These are phyloP conservation scores for Ruellia speciosa DNA, from an alignment of 305 asterid species.

Conservation along the genomic window DNA sequence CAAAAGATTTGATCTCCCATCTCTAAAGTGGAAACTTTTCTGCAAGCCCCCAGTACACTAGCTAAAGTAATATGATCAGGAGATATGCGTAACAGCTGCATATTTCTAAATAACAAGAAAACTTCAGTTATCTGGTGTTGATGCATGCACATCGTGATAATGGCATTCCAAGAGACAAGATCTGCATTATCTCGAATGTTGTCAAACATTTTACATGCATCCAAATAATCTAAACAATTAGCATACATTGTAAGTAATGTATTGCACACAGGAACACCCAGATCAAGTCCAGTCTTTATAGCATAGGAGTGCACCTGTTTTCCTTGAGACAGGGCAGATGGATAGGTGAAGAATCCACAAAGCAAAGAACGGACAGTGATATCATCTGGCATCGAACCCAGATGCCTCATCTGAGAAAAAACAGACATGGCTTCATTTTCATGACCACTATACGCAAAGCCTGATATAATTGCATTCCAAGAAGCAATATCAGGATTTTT, in stretches of 20 bases:
- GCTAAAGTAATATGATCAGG: slow-evolving; percentile 51
- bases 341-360: slow-evolving; percentile 41
- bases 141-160: slow-evolving; percentile 45
- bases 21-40: slow-evolving; percentile 46
- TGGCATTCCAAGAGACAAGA: slow-evolving; percentile 68
- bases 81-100: slow-evolving; percentile 34
- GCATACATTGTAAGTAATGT: slow-evolving; percentile 60
- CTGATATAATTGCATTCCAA: slow-evolving; percentile 64
- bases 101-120: slow-evolving; percentile 42
- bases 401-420: slow-evolving; percentile 55
- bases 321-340: slow-evolving; percentile 39
- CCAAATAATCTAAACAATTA: slow-evolving; percentile 38
- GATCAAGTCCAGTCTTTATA: slow-evolving; percentile 39
- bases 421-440: slow-evolving; percentile 38
- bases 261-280: slow-evolving; percentile 49
- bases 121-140: slow-evolving; percentile 36
- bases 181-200: slow-evolving; percentile 40
- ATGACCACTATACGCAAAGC: slow-evolving; percentile 48
- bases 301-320: slow-evolving; percentile 55
- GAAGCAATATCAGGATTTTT: slow-evolving; percentile 55
- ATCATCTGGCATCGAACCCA: slow-evolving; percentile 41
- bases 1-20: slow-evolving; percentile 46
- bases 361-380: slow-evolving; percentile 61
- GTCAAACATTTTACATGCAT: slow-evolving; percentile 43
- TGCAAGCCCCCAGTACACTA: slow-evolving; percentile 47